Conservation (phyloP, 2,329 filamentous ascomycete species). For the Acrodontium crateriforme region DNA sequence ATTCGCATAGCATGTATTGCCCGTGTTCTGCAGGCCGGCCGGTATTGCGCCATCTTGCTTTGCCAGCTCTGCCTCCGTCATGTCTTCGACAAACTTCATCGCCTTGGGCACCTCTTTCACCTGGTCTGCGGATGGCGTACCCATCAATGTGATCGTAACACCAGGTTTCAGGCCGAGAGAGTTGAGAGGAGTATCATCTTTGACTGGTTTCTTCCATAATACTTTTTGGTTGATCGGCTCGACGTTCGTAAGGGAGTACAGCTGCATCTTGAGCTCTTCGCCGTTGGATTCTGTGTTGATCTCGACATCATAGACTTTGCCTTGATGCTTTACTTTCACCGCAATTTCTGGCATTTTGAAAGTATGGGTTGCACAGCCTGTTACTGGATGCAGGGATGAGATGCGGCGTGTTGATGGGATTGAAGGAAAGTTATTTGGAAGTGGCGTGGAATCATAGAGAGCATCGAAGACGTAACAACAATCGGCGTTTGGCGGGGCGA, state of each 20-base stretch:
- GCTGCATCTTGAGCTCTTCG: conserved; percentile 88
- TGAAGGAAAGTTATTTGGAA: no score
- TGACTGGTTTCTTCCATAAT: conserved; percentile 84
- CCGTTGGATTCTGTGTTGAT: conserved; percentile 73
- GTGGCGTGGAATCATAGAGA: no score
- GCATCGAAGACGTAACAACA: no score
- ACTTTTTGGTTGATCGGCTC: conserved; percentile 96
- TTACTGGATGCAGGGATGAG: no score
- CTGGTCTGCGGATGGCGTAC: conserved; percentile 59
- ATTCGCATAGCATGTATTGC: conserved; percentile 98
- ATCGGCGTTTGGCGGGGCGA: no score
- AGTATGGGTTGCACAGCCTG: no score
- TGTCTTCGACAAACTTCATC: conserved; percentile 87
- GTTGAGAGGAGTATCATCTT: conserved; percentile 81
- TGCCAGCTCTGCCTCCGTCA: conserved; percentile 87
- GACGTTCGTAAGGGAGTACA: conserved; percentile 89
- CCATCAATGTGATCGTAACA: conserved; percentile 92
- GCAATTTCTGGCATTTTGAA: conserved; percentile 22
- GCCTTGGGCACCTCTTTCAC: conserved; percentile 58
- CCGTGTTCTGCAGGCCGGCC: conserved; percentile 77
- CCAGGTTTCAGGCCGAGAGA: conserved; percentile 74
- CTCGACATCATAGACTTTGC: conserved; percentile 90
- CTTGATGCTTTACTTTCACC: conserved; percentile 81
- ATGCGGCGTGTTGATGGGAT: no score
- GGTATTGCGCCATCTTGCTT: conserved; percentile 72